These are phyloP conservation scores for Salix brachista DNA, from an alignment of 345 rosid species.

Conservation along the genomic window DNA sequence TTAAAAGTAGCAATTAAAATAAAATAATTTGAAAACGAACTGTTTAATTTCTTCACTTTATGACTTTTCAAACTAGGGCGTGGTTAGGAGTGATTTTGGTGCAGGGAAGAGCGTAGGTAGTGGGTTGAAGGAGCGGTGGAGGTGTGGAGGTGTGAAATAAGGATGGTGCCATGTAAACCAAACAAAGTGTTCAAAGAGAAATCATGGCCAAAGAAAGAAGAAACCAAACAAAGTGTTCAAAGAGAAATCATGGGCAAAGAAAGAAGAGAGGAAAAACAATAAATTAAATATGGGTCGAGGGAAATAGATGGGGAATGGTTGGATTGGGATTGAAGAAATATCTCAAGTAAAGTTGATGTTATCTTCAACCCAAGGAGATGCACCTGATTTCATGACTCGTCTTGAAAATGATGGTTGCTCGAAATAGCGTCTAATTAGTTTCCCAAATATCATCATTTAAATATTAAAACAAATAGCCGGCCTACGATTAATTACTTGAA, in stretches of 20 bases:
- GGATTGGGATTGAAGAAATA: constrained; percentile 48
- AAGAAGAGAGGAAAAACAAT: not conserved
- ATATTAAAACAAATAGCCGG: not conserved
- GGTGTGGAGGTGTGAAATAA: constrained; percentile 22
- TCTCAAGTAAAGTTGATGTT: constrained; percentile 33
- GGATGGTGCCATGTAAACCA: constrained; percentile 24
- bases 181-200: constrained; percentile 28
- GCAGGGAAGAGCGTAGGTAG: constrained; percentile 7
- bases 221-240: constrained; percentile 28
- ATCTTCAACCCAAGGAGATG: constrained; percentile 38
- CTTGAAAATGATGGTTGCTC: constrained; percentile 48
- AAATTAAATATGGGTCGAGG: constrained; percentile 24
- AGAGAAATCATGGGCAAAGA: constrained; percentile 16
- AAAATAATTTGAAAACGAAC: too few species aligned
- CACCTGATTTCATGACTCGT: constrained; percentile 36
- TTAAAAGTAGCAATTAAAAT: too few species aligned
- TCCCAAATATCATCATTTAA: not conserved
- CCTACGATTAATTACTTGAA: constrained; percentile 1
- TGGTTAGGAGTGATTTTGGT: too few species aligned
- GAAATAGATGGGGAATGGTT: constrained; percentile 19
- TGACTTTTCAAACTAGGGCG: too few species aligned
- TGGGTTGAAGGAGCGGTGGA: constrained; percentile 34
- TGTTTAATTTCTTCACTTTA: too few species aligned
- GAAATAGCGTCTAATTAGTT: not conserved
- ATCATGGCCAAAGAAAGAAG: constrained; percentile 12